Evolutionary conservation across 2,329 filamentous ascomycete species (phyloP).

Genomic region (Colletotrichum phormii): DNA sequence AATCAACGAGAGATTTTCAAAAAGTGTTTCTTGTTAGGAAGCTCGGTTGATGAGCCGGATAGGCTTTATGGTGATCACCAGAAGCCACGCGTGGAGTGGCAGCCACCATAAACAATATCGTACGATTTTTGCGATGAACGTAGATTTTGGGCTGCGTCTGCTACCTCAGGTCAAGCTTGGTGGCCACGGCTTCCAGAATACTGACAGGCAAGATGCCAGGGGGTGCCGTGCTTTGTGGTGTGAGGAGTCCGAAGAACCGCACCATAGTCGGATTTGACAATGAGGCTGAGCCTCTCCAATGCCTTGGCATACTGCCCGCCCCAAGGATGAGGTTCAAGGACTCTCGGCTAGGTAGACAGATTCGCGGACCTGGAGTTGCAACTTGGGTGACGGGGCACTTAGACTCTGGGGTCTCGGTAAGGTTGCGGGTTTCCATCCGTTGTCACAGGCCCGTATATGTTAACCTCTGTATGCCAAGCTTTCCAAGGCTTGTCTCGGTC

Average conservation of each 20-base stretch:
- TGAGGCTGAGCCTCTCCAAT: constrained; percentile 24
- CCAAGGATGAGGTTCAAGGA: background rate
- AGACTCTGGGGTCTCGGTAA: constrained; percentile 16
- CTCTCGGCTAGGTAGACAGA: constrained; percentile 5
- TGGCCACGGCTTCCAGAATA: constrained; percentile 21
- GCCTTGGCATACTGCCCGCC: constrained; percentile 28
- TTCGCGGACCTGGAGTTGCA: constrained; percentile 10
- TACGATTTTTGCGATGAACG: constrained; percentile 37
- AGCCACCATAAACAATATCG: constrained; percentile 32
- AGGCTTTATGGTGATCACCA: constrained; percentile 30
- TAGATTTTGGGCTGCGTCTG: constrained; percentile 11
- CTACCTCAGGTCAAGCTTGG: background rate
- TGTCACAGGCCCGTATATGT: constrained; percentile 8
- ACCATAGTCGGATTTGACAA: constrained; percentile 19
- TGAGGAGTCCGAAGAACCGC: constrained; percentile 22
- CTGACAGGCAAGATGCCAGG: constrained; percentile 11
- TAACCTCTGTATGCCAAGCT: constrained; percentile 34
- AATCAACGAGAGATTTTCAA: constrained; percentile 6
- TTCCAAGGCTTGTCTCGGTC: constrained; percentile 29
- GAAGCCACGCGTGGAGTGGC: constrained; percentile 26
- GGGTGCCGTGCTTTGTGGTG: constrained; percentile 4
- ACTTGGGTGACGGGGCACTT: background rate
- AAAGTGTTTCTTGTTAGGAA: constrained; percentile 16
- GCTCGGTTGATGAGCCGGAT: constrained; percentile 29
- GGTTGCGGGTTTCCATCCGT: constrained; percentile 20